Evolutionary conservation across 176 grass and related monocot genomes (phyloP).

Genomic region (Oryza meridionalis): DNA sequence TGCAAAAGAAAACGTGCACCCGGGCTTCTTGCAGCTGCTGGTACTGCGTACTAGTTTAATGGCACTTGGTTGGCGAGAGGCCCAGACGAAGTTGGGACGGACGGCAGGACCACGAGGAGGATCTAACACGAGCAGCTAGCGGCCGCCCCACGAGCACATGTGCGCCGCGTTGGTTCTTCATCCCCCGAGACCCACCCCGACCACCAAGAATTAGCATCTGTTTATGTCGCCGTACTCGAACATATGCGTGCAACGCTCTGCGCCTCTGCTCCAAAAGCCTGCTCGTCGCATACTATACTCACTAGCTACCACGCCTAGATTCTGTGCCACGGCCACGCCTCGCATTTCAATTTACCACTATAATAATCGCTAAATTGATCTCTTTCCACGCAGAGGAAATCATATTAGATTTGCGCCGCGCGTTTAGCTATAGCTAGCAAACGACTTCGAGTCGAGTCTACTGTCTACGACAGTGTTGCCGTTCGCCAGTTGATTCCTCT

Average conservation of each 20-base stretch:
- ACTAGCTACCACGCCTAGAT: background rate
- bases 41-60: background rate
- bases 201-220: conserved; percentile 28
- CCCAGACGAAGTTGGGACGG: background rate
- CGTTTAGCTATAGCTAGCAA: background rate
- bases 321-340: conserved; percentile 1
- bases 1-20: conserved; percentile 39
- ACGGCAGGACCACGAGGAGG: conserved; percentile 40
- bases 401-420: conserved; percentile 8
- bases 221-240: conserved; percentile 24
- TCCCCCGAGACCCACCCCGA: conserved; percentile 11
- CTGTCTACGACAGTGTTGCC: background rate
- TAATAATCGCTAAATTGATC: background rate
- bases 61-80: conserved; percentile 27
- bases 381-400: background rate
- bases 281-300: background rate
- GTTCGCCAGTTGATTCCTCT: background rate
- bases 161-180: conserved; percentile 25
- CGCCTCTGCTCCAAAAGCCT: background rate
- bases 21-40: background rate
- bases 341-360: background rate
- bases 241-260: conserved; percentile 4
- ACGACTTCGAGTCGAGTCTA: conserved; percentile 13
- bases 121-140: conserved; percentile 8
- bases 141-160: conserved; percentile 40